phyloP scores from a whole-genome alignment of 2,329 filamentous ascomycete species.

The Alternaria conjuncta region DNA sequence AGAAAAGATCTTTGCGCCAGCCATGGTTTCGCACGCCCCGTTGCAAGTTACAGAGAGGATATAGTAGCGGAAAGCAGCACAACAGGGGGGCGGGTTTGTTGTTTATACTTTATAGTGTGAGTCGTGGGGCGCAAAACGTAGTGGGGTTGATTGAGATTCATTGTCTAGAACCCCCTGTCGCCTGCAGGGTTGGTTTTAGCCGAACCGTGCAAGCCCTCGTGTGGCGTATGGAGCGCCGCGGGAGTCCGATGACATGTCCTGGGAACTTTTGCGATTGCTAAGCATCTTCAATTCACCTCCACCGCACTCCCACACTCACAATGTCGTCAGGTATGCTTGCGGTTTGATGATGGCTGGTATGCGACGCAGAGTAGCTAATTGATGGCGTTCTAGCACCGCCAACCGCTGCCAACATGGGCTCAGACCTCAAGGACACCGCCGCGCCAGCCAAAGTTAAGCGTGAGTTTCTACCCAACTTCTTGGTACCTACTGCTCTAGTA shows the following conservation, averaged over 20 bases:
- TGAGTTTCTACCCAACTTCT: neutral
- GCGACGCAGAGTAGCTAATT: conserved; percentile 13
- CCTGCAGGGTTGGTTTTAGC: conserved; percentile 13
- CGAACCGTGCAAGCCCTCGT: neutral
- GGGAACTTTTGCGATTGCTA: conserved; percentile 35
- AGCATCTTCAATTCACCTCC: conserved; percentile 24
- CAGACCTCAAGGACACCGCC: conserved; percentile 51
- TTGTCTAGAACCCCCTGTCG: conserved; percentile 20
- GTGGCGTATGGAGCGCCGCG: conserved; percentile 14
- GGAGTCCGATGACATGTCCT: conserved; percentile 31
- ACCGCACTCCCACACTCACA: conserved; percentile 21
- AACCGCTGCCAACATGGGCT: conserved; percentile 53
- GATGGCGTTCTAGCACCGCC: conserved; percentile 29
- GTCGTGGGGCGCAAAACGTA: conserved; percentile 19
- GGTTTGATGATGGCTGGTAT: neutral
- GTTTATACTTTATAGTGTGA: conserved; percentile 4
- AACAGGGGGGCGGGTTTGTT: neutral
- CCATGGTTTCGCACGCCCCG: conserved; percentile 46
- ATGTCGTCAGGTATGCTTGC: conserved; percentile 45
- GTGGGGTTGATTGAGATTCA: conserved; percentile 33
- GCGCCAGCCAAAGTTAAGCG: conserved; percentile 54
- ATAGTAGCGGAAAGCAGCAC: conserved; percentile 1
- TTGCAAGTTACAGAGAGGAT: neutral
- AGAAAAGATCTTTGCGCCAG: conserved; percentile 74
- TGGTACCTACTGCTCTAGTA: neutral